phyloP scores from a whole-genome alignment of 2,329 filamentous ascomycete species.

The Ophidiomyces ophidiicola region DNA sequence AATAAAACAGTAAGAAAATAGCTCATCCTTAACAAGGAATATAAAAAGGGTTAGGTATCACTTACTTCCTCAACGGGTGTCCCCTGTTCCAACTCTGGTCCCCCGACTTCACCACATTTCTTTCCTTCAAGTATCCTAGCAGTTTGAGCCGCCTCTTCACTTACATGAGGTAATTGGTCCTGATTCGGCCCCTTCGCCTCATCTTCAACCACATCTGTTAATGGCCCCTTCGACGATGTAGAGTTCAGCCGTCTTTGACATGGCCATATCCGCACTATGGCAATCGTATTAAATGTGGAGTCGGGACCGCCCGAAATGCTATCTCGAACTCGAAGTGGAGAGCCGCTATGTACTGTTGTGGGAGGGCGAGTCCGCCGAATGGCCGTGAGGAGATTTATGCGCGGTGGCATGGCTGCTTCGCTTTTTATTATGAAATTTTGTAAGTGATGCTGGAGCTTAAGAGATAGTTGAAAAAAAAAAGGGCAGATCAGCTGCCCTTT shows the following conservation, averaged over 20 bases:
- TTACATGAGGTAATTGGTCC: conserved; percentile 47
- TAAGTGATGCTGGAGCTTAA: no score
- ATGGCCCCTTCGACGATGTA: conserved; percentile 21
- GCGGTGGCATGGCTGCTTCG: conserved; percentile 10
- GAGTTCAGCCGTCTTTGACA: conserved; percentile 27
- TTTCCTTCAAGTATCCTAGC: conserved; percentile 44
- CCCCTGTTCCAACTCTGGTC: conserved; percentile 52
- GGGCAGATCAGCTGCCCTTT: no score
- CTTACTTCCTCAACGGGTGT: conserved; percentile 55
- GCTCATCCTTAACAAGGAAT: conserved; percentile 1
- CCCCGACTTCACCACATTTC: conserved; percentile 31
- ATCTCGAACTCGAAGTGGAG: no score
- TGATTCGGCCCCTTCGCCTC: conserved; percentile 37
- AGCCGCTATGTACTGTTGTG: no score
- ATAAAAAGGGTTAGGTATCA: conserved; percentile 10
- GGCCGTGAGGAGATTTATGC: conserved; percentile 9
- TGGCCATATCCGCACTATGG: conserved; percentile 6
- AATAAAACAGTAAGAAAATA: conserved; percentile 10
- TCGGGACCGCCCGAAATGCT: no score
- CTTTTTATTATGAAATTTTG: no score
- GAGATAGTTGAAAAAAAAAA: no score
- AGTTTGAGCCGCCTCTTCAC: conserved; percentile 52
- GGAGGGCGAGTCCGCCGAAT: conserved; percentile 10
- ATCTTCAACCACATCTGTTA: conserved; percentile 21
- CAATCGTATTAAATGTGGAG: no score